Percentiles rank a stretch among this genome's conserved stretches.
These are phyloP conservation scores for Phoma sp. DNA, from an alignment of 2,329 filamentous ascomycete genomes.

Conservation along the genomic window DNA sequence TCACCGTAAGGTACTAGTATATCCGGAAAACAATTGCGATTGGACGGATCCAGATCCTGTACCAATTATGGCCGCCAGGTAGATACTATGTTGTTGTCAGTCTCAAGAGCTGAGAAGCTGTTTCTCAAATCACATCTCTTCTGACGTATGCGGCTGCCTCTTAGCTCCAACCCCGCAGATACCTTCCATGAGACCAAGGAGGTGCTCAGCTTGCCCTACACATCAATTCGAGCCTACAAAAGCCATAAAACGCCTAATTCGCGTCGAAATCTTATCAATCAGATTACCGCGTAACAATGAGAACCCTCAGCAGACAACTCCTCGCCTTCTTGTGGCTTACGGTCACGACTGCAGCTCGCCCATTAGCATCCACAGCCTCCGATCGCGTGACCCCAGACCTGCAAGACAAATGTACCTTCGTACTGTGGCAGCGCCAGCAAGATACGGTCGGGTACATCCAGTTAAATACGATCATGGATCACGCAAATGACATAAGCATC, in stretches of 20 bases:
- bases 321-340: background rate
- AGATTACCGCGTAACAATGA: background rate
- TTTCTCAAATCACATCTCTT: background rate
- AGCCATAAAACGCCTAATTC: background rate
- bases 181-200: background rate
- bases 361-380: background rate
- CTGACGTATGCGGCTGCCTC: constrained; percentile 12
- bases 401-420: constrained; percentile 24
- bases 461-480: constrained; percentile 18
- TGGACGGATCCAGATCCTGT: no score
- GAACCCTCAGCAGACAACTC: background rate
- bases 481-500: constrained; percentile 20
- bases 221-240: background rate
- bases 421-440: constrained; percentile 24
- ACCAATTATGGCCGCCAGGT: no score
- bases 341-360: background rate
- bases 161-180: constrained; percentile 9
- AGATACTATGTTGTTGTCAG: no score
- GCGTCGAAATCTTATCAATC: background rate
- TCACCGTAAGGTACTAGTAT: no score
- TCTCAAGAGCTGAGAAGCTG: no score
- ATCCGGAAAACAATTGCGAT: no score
- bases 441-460: constrained; percentile 20
- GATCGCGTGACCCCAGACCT: background rate
- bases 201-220: constrained; percentile 1